Base-by-base conservation (phyloP, 1,284 basidiomycete species). In the Ganoderma multipileum region DNA sequence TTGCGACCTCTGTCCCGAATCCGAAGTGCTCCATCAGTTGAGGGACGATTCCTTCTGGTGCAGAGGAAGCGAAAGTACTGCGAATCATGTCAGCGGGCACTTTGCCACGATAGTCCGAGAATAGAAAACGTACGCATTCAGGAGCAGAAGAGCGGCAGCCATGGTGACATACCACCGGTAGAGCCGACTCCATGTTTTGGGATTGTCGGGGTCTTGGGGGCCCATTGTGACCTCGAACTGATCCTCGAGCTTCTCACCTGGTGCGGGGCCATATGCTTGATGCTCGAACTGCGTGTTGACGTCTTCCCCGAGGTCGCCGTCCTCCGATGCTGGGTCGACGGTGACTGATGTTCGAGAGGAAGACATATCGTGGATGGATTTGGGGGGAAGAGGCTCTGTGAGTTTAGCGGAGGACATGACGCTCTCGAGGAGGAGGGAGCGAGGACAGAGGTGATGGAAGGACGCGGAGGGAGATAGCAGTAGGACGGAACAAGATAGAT, bases 161-260 rank as follows among this genome's bases (percentile, higher is more conserved):
- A 81, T 73, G 2, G 92, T 94, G 20, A 94, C 78, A 73, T 86
- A 90, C 89, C 90, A 91, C 71, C 89, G 82, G 71, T 85, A 87
- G 5, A 69, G 18, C 1, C 79, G 71, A 12, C 82, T 81, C 91
- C 91, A 92, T 69, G 87, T 93, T 84, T 91, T 78, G 18, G 89
- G 84, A 63, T 86, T 79, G 26, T 79, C 79, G 0, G 81, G 78
- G 41, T 85, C 85, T 59, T 80, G 77, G 1, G 78, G 73, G n/a
- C 76, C 75, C 71, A 84, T 82, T 71, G 60, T 71, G 11, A 86
- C 82, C n/a, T 84, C 78, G 73, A 77, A 86, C 5, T 78, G 68
- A 61, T 85, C 80, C 55, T 71, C 71, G 7, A 67, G 68, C 67
- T 79, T 76, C 62, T 79, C 77, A 6, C 75, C 76, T 8, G 74